These are phyloP conservation scores for Trichosporon faecale DNA, from an alignment of 1,284 basidiomycete species.

Conservation along the genomic window DNA sequence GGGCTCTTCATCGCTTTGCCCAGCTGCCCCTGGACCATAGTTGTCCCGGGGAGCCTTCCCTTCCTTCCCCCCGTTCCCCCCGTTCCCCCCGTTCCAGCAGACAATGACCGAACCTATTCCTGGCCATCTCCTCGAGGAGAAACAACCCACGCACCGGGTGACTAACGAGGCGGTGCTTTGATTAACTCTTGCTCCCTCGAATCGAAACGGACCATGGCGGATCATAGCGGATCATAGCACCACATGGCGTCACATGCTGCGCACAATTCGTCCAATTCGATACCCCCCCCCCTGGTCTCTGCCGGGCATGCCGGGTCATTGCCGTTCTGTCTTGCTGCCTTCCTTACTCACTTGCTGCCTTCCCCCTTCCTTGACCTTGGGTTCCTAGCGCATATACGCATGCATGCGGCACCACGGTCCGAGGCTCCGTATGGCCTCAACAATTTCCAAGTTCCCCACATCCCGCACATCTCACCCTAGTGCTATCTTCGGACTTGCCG, in stretches of 20 bases:
- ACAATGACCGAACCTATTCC: not conserved
- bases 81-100: not conserved
- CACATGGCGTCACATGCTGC: conserved; percentile 4
- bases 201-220: not conserved
- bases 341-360: not conserved
- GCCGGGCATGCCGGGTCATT: not conserved
- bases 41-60: not conserved
- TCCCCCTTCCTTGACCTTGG: not conserved
- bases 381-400: not conserved
- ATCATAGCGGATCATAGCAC: not conserved
- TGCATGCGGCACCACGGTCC: not conserved
- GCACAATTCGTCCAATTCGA: not conserved
- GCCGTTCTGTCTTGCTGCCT: not conserved
- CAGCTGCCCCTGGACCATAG: not conserved
- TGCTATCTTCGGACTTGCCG: not conserved
- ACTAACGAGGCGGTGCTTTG: not conserved
- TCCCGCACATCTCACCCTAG: not conserved
- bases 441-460: not conserved
- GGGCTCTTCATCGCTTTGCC: not conserved
- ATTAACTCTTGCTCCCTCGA: not conserved
- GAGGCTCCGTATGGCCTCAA: not conserved
- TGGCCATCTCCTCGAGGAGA: not conserved
- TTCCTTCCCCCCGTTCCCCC: no score
- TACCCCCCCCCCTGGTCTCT: not conserved
- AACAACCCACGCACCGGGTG: not conserved